Evolutionary conservation across 345 rosid genomes (phyloP).

Genomic region (Atalantia buxifolia): DNA sequence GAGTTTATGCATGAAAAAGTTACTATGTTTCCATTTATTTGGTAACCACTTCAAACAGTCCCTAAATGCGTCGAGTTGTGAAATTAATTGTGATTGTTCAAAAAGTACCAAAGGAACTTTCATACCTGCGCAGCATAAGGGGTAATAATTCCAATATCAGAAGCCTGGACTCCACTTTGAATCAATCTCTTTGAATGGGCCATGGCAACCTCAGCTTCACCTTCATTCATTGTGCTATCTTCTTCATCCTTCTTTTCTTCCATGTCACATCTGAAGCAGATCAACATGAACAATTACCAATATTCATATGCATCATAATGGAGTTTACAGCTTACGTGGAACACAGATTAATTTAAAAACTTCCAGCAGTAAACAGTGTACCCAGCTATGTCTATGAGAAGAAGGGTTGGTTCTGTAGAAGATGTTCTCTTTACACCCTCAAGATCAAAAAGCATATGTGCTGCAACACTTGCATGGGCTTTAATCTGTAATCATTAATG

Average conservation of each 20-base stretch:
- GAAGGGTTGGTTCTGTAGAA: constrained; percentile 81
- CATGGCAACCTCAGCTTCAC: constrained; percentile 91
- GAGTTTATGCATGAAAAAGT: neutral
- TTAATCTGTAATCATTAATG: constrained; percentile 40
- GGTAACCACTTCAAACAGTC: neutral
- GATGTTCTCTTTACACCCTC: constrained; percentile 60
- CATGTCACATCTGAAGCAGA: constrained; percentile 78
- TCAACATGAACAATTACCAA: constrained; percentile 4
- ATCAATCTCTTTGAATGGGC: constrained; percentile 86
- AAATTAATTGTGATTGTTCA: constrained; percentile 4
- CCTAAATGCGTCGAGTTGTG: neutral
- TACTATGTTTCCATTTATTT: neutral
- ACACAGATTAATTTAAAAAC: constrained; percentile 1
- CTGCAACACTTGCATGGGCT: constrained; percentile 87
- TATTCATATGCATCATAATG: neutral
- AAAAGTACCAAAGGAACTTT: neutral
- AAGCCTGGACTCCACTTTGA: constrained; percentile 66
- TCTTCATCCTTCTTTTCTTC: constrained; percentile 99
- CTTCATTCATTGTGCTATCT: constrained; percentile 91
- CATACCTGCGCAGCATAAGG: constrained; percentile 95
- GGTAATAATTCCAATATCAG: constrained; percentile 86
- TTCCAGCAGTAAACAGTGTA: constrained; percentile 21
- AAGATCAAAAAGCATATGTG: constrained; percentile 80
- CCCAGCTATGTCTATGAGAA: constrained; percentile 87
- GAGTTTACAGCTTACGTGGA: neutral